Conservation (phyloP, 805 yeast species). For the Lipomyces spencermartinsiae region DNA sequence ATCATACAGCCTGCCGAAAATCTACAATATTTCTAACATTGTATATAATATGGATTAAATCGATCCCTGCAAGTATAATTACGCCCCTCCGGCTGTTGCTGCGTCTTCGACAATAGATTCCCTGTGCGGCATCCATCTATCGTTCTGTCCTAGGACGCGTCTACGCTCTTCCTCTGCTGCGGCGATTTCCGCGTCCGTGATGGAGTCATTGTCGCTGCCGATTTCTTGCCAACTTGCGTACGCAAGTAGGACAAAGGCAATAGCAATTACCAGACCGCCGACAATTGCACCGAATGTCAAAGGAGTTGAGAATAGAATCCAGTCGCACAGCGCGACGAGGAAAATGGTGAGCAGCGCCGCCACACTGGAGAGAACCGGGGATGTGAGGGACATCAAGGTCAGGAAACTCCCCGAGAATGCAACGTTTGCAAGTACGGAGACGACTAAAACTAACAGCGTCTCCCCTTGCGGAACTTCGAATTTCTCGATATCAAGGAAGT, state of each 20-base stretch:
- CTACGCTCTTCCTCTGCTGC: constrained; percentile 2
- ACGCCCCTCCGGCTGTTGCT: constrained; percentile 4
- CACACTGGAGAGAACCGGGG: constrained; percentile 78
- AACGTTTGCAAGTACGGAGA: constrained; percentile 68
- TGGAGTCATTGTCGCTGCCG: constrained; percentile 14
- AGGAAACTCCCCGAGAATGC: constrained; percentile 74
- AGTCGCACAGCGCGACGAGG: constrained; percentile 78
- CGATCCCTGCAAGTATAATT: background rate
- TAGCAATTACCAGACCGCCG: constrained; percentile 73
- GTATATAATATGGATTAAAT: background rate
- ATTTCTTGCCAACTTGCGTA: constrained; percentile 51
- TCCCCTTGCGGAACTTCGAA: constrained; percentile 58
- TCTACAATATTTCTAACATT: background rate
- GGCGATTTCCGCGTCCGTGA: constrained; percentile 31
- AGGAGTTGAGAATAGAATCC: constrained; percentile 65
- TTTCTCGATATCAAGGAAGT: constrained; percentile 61
- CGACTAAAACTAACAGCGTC: constrained; percentile 54
- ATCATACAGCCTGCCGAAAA: background rate
- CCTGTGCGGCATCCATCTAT: constrained; percentile 18
- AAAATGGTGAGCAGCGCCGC: constrained; percentile 76
- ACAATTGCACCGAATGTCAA: constrained; percentile 62
- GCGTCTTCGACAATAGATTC: constrained; percentile 20
- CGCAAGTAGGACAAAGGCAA: constrained; percentile 68
- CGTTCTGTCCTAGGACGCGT: constrained; percentile 9
- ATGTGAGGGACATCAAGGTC: constrained; percentile 79